Percentiles rank a stretch among this genome's conserved stretches.
Conservation (phyloP, 2,329 filamentous ascomycete species). For the Anisogramma anomala region DNA sequence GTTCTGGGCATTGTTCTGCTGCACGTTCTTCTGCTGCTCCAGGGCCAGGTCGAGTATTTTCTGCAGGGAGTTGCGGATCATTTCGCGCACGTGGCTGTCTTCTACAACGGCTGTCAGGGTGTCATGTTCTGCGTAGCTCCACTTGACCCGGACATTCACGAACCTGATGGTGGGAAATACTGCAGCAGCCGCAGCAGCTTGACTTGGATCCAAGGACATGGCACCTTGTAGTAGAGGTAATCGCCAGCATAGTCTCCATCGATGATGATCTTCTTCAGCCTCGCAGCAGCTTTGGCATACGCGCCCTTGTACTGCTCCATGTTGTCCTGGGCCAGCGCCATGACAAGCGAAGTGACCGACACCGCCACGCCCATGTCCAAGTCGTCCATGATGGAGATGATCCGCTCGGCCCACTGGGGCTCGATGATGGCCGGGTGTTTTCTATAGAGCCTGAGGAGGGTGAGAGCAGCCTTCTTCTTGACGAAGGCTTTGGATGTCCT, state of each 20-base stretch:
- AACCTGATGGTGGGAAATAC: conserved; percentile 84
- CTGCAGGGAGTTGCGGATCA: conserved; percentile 85
- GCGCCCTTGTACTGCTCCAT: conserved; percentile 89
- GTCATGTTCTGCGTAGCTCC: not conserved
- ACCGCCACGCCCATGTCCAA: conserved; percentile 85
- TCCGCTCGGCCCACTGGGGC: conserved; percentile 92
- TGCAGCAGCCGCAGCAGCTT: conserved; percentile 86
- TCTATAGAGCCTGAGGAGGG: conserved; percentile 81
- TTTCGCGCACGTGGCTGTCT: conserved; percentile 78
- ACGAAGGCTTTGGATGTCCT: conserved; percentile 84
- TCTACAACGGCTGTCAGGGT: conserved; percentile 41
- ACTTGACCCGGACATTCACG: not conserved
- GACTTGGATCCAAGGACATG: conserved; percentile 95
- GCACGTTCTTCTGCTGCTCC: conserved; percentile 94
- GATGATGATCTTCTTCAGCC: conserved; percentile 79
- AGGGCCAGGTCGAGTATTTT: conserved; percentile 84
- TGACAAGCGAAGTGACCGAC: conserved; percentile 90
- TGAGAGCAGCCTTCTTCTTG: conserved; percentile 97
- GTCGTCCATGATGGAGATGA: conserved; percentile 98
- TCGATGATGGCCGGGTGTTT: conserved; percentile 92
- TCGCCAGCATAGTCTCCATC: conserved; percentile 82
- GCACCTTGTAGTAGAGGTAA: conserved; percentile 99
- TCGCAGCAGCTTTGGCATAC: conserved; percentile 84
- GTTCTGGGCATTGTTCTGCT: conserved; percentile 98
- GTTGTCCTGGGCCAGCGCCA: conserved; percentile 87